A percentile compares a stretch with the other conserved stretches of the same genome.
These are phyloP conservation scores for Monilinia fructigena DNA, from an alignment of 2,329 filamentous ascomycete species.

Conservation along the genomic window DNA sequence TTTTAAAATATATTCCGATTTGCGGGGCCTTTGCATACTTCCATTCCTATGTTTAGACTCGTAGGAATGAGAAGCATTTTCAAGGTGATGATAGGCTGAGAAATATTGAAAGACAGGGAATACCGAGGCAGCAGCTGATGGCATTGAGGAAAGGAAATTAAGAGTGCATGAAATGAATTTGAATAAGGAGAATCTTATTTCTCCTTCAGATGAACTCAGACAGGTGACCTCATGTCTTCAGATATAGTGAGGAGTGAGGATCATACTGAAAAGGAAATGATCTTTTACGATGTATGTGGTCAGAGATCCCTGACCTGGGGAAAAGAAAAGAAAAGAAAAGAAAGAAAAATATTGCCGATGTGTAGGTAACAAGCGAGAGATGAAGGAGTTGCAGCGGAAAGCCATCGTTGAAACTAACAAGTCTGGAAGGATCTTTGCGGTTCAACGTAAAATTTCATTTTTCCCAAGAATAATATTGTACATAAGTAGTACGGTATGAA, in stretches of 20 bases:
- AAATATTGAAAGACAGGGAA: not conserved
- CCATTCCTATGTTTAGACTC: slow-evolving; percentile 14
- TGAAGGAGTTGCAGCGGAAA: slow-evolving; percentile 18
- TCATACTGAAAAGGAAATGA: slow-evolving; percentile 19
- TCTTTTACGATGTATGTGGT: not conserved
- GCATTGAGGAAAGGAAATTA: slow-evolving; percentile 21
- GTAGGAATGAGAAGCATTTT: not conserved
- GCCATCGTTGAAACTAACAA: not conserved
- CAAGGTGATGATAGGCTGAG: not conserved
- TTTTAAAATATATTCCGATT: slow-evolving; percentile 1
- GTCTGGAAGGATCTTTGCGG: slow-evolving; percentile 5
- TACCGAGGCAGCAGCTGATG: not conserved
- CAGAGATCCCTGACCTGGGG: not conserved
- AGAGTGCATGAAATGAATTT: slow-evolving; percentile 17
- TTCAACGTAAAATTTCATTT: not conserved
- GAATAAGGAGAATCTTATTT: slow-evolving; percentile 20
- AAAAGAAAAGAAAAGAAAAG: not conserved
- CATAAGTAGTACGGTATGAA: not conserved
- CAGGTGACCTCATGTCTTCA: slow-evolving; percentile 21
- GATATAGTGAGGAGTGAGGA: slow-evolving; percentile 13
- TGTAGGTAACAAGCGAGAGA: not conserved
- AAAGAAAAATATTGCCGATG: not conserved
- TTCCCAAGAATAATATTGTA: not conserved
- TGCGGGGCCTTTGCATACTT: slow-evolving; percentile 12
- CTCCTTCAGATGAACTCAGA: slow-evolving; percentile 5